These are phyloP conservation scores for Fusarium stilboides DNA, from an alignment of 2,329 filamentous ascomycete species.

Conservation along the genomic window DNA sequence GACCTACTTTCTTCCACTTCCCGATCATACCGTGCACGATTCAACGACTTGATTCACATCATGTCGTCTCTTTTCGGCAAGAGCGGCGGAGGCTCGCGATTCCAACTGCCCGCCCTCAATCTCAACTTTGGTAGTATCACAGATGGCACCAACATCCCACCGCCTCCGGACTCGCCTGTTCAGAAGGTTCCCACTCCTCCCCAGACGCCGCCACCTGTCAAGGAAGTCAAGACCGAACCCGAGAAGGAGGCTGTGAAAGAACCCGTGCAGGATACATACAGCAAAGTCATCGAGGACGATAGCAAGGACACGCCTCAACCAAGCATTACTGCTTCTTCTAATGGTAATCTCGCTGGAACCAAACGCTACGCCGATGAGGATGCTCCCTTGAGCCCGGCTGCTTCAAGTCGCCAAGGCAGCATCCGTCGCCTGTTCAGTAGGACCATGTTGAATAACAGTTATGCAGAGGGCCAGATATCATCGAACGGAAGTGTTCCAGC, in stretches of 20 bases:
- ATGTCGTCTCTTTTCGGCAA: constrained; percentile 55
- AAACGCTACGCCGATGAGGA: constrained; percentile 69
- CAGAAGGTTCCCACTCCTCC: constrained; percentile 64
- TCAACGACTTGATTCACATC: constrained; percentile 21
- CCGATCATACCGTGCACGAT: constrained; percentile 30
- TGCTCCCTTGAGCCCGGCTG: constrained; percentile 66
- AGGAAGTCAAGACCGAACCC: constrained; percentile 43
- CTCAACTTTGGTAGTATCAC: constrained; percentile 73
- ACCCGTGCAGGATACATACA: constrained; percentile 21
- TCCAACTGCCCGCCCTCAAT: constrained; percentile 72
- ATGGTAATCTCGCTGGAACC: constrained; percentile 63
- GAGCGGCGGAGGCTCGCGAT: constrained; percentile 56
- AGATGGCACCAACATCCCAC: constrained; percentile 73
- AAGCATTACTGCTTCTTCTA: constrained; percentile 51
- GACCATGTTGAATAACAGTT: constrained; percentile 68
- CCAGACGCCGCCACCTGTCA: constrained; percentile 52
- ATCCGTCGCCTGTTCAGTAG: constrained; percentile 72
- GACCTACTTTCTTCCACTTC: constrained; percentile 16
- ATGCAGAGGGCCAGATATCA: constrained; percentile 65
- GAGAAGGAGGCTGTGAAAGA: constrained; percentile 33
- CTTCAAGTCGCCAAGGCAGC: constrained; percentile 68
- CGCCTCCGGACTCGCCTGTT: constrained; percentile 69
- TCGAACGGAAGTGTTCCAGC: constrained; percentile 55
- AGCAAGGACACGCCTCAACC: constrained; percentile 42
- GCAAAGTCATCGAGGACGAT: constrained; percentile 37